These are phyloP conservation scores for Echinochloa phyllopogon DNA, from an alignment of 176 grass and related monocot species.

Conservation along the genomic window DNA sequence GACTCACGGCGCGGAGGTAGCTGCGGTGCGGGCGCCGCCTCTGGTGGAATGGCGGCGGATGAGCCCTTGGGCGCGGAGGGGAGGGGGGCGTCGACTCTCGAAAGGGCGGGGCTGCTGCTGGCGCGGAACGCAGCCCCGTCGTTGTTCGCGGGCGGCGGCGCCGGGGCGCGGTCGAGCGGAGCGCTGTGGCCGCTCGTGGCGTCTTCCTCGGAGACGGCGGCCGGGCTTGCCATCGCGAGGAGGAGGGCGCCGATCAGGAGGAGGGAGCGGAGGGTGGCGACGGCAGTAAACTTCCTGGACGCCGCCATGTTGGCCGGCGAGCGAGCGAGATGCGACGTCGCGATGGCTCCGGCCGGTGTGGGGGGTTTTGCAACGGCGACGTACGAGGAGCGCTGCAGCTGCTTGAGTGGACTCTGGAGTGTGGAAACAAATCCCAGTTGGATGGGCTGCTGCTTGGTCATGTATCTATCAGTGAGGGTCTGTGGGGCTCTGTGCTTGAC, in stretches of 20 bases:
- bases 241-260: slow-evolving; percentile 1
- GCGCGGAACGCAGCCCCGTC: not conserved
- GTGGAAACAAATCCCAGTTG: not conserved
- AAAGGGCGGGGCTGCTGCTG: too few species aligned
- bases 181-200: not conserved
- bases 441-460: not conserved
- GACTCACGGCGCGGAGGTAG: not conserved
- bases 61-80: too few species aligned
- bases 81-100: not conserved
- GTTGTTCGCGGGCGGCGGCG: not conserved
- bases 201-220: not conserved
- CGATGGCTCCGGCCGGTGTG: not conserved
- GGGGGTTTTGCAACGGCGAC: not conserved
- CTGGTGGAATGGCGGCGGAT: not conserved
- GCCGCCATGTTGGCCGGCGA: not conserved
- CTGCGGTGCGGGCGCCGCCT: not conserved
- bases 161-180: not conserved
- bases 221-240: not conserved
- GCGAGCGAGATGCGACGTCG: not conserved
- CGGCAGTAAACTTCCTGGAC: not conserved
- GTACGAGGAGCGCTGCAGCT: not conserved
- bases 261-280: not conserved
- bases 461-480: not conserved
- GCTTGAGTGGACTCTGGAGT: not conserved
- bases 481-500: not conserved